Base-by-base conservation (phyloP, 176 grass and related monocot genomes). In the Oryza brachyantha region DNA sequence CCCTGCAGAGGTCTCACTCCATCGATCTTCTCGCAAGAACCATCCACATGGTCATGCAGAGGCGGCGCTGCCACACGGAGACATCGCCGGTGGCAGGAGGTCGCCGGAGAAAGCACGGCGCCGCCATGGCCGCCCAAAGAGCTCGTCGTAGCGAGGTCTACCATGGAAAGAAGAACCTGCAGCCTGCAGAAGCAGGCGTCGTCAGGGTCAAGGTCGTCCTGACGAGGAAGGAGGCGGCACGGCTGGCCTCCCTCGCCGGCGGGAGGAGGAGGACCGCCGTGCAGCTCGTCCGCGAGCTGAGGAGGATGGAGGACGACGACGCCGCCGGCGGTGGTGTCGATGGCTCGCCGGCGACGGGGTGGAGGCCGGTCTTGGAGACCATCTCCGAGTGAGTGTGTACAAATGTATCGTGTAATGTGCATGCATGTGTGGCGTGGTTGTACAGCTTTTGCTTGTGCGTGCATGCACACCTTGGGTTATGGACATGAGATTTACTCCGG, bases 281-380 rank as follows among this genome's bases (percentile, higher is more conserved):
- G 34, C 48, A 88, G 29, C 81, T 92, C 43, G 40, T 80, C 35
- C 45, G 61, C 2, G 83, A 92, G 73, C 35, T 92, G 38, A 79
- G 67, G 69, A 74, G 80, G 54, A 80, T 64, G 72, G 76, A 74
- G 41, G 21, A 45, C 13, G 42, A n/a, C n/a, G n/a, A n/a, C n/a
- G n/a, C n/a, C n/a, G n/a, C 45, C 24, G 61, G 66, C 62, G 50
- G 73, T 12, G 72, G n/a, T n/a, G n/a, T n/a, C 27, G 46, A 54
- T 10, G 75, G 69, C 16, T 62, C 54, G 29, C 12, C 43, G 59
- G n/a, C 7, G 25, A 16, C 42, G 42, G 60, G 16, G 13, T 92
- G 90, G 90, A 68, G 54, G 52, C 90, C 90, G n/a, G 79, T 46
- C 38, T 82, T 92, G 1, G 74, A 86, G 66, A 92, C 63, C 82